phyloP scores from a whole-genome alignment of 2,329 filamentous ascomycete genomes.

The Tricladium varicosporioides region DNA sequence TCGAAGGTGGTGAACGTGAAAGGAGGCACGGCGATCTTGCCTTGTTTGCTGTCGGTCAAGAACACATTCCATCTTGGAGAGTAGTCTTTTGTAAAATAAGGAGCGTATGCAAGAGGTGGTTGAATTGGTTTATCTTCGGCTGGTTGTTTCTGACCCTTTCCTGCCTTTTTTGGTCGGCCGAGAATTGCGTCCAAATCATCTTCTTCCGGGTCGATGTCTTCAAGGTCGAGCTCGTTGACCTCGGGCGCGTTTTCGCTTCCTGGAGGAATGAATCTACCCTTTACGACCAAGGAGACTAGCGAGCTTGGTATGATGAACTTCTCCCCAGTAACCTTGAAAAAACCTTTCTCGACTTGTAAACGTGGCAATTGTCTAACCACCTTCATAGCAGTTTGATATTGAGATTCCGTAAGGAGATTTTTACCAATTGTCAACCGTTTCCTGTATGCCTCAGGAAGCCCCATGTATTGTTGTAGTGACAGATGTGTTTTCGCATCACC shows the following conservation, averaged over 20 bases:
- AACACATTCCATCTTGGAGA: constrained; percentile 93
- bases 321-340: constrained; percentile 98
- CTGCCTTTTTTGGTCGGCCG: constrained; percentile 67
- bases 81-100: constrained; percentile 85
- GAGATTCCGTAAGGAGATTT: constrained; percentile 67
- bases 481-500: constrained; percentile 73
- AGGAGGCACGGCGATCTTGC: constrained; percentile 93
- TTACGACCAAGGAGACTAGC: constrained; percentile 90
- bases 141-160: constrained; percentile 58
- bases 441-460: constrained; percentile 71
- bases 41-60: constrained; percentile 88
- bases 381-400: constrained; percentile 72
- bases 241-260: constrained; percentile 73
- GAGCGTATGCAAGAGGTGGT: constrained; percentile 84
- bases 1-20: constrained; percentile 95
- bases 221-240: constrained; percentile 75
- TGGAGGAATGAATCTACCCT: constrained; percentile 89
- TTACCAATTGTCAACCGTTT: constrained; percentile 68
- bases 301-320: constrained; percentile 88
- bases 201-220: constrained; percentile 90
- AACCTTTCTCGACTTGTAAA: constrained; percentile 84
- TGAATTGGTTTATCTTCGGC: constrained; percentile 65
- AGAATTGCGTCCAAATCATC: constrained; percentile 85
- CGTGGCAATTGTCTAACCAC: constrained; percentile 83
- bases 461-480: constrained; percentile 86